Conservation (phyloP, 495 filamentous ascomycete genomes). For the Parathielavia appendiculata region DNA sequence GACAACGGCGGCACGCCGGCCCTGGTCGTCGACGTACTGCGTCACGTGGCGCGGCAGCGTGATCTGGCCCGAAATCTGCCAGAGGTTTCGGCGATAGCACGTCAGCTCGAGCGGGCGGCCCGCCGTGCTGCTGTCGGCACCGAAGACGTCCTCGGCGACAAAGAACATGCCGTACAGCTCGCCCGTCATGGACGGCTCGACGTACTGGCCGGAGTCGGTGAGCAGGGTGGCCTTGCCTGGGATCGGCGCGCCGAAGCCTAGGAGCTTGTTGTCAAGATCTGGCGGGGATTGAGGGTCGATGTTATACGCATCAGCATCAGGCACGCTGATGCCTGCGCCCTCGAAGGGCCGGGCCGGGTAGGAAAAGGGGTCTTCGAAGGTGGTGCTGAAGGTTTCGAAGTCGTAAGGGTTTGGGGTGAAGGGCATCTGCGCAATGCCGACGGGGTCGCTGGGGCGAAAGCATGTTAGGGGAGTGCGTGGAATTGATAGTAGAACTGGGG, state of each 20-base stretch:
- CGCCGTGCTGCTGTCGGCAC: constrained; percentile 39
- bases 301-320: constrained; percentile 39
- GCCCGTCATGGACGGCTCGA: constrained; percentile 64
- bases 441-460: constrained; percentile 33
- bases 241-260: constrained; percentile 69
- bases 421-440: constrained; percentile 44
- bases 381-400: constrained; percentile 50
- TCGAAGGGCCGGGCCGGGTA: constrained; percentile 43
- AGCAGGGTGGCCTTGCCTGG: constrained; percentile 59
- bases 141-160: constrained; percentile 68
- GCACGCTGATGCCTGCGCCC: constrained; percentile 20
- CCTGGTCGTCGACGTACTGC: constrained; percentile 72
- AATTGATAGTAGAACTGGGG: background rate
- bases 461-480: too few species aligned
- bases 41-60: constrained; percentile 67
- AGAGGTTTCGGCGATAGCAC: constrained; percentile 86
- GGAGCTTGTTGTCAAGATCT: constrained; percentile 43
- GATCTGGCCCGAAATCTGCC: constrained; percentile 81
- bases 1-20: constrained; percentile 65
- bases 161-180: constrained; percentile 96
- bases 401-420: constrained; percentile 51
- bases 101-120: constrained; percentile 72
- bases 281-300: constrained; percentile 27
- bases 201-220: constrained; percentile 25
- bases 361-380: constrained; percentile 67